Conservation (phyloP, 169 alveolate species). For the Plasmodium blacklocki region DNA sequence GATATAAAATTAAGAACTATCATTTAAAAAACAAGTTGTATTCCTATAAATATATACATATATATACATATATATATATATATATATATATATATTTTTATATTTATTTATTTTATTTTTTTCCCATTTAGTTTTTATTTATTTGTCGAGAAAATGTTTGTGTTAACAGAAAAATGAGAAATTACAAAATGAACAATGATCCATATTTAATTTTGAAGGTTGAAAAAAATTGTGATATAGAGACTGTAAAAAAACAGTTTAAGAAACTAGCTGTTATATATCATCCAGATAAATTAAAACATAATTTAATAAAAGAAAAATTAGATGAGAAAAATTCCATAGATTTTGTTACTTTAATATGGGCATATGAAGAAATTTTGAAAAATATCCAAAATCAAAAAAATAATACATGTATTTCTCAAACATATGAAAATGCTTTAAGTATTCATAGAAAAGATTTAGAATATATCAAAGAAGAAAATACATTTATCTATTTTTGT, state of each 20-base stretch:
- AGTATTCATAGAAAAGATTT: conserved; percentile 45
- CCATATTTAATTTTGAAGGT: conserved; percentile 65
- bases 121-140: too few relatives aligned
- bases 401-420: conserved; percentile 8
- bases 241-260: conserved; percentile 46
- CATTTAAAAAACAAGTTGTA: too few relatives aligned
- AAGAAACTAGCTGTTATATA: conserved; percentile 63
- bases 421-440: conserved; percentile 60
- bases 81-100: too few relatives aligned
- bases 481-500: conserved; percentile 42
- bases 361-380: conserved; percentile 74
- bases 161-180: not conserved
- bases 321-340: conserved; percentile 12
- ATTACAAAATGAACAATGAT: conserved; percentile 20
- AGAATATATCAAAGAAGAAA: conserved; percentile 41
- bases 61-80: too few relatives aligned
- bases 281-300: conserved; percentile 54
- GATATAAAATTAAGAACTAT: too few relatives aligned
- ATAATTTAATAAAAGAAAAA: conserved; percentile 33
- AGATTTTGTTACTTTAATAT: conserved; percentile 54
- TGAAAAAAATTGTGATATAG: conserved; percentile 46
- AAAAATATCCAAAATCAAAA: conserved; percentile 30
- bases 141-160: not conserved
- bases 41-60: too few relatives aligned
- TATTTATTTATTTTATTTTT: too few relatives aligned